Evolutionary conservation across 257 asterid genomes (phyloP).

Genomic region (Primulina eburnea): DNA sequence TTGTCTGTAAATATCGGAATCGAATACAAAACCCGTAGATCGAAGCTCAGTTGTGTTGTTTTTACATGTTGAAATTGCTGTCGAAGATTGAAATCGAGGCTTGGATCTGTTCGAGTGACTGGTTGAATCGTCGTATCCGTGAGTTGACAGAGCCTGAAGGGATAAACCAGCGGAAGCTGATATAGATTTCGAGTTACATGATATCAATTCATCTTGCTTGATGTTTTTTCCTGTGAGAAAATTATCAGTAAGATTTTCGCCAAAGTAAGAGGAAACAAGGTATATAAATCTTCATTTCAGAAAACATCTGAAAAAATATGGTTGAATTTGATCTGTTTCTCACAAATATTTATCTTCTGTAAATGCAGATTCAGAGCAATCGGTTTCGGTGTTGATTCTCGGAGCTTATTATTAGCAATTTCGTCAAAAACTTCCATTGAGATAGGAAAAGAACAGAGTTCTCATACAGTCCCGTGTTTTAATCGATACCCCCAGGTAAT

Average conservation of each 20-base stretch:
- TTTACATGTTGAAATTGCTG: constrained; percentile 14
- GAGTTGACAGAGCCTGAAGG: constrained; percentile 5
- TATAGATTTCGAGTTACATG: constrained; percentile 12
- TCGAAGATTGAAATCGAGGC: constrained; percentile 1
- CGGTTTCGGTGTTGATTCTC: constrained; percentile 14
- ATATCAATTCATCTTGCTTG: constrained; percentile 5
- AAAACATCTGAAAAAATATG: constrained; percentile 23
- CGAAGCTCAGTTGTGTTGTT: neutral
- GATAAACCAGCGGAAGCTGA: constrained; percentile 30
- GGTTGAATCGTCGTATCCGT: neutral
- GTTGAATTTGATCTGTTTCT: constrained; percentile 26
- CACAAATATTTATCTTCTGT: constrained; percentile 20
- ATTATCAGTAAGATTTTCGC: neutral
- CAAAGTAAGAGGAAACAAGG: constrained; percentile 23
- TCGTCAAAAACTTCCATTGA: constrained; percentile 12
- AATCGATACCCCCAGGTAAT: constrained; percentile 32
- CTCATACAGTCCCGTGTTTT: constrained; percentile 16
- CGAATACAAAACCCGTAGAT: constrained; percentile 10
- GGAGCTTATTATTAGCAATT: neutral
- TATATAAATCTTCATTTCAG: constrained; percentile 10
- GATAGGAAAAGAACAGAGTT: constrained; percentile 9
- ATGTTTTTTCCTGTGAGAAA: constrained; percentile 6
- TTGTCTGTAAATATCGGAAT: constrained; percentile 27
- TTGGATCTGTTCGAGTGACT: neutral
- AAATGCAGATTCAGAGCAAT: constrained; percentile 33